phyloP scores from a whole-genome alignment of 1,284 basidiomycete genomes.

The Malassezia psittaci region DNA sequence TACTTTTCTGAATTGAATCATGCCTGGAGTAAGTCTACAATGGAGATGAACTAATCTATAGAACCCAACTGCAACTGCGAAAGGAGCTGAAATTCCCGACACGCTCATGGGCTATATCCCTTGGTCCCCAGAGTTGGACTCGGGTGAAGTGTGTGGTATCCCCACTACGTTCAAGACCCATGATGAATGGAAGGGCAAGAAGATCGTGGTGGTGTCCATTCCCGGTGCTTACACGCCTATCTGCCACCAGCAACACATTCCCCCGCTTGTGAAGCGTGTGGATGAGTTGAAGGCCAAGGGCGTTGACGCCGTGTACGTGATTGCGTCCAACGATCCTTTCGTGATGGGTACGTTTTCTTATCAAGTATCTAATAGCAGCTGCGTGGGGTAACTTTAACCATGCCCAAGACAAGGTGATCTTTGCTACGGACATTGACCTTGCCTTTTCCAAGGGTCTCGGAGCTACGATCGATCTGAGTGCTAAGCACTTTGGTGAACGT shows the following conservation, averaged over 20 bases:
- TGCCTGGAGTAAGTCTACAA: neutral
- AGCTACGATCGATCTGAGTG: conserved; percentile 56
- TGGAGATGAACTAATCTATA: neutral
- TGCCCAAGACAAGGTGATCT: conserved; percentile 63
- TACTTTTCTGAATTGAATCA: neutral
- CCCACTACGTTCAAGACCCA: conserved; percentile 52
- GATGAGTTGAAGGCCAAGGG: conserved; percentile 65
- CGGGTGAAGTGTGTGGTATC: conserved; percentile 48
- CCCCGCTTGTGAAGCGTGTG: conserved; percentile 59
- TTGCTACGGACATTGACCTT: conserved; percentile 59
- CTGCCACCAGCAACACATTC: conserved; percentile 52
- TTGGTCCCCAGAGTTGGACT: conserved; percentile 59
- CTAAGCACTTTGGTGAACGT: conserved; percentile 50
- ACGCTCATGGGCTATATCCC: conserved; percentile 59
- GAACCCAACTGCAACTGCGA: conserved; percentile 1
- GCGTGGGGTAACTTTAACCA: conserved; percentile 64
- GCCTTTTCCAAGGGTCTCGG: conserved; percentile 59
- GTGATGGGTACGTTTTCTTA: conserved; percentile 24
- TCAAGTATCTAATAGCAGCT: neutral
- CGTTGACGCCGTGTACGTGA: conserved; percentile 56
- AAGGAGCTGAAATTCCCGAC: conserved; percentile 55
- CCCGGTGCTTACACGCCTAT: conserved; percentile 57
- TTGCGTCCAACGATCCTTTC: conserved; percentile 45
- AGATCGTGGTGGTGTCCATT: conserved; percentile 66
- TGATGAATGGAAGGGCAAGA: conserved; percentile 66